These are phyloP conservation scores for Magnolia officinalis DNA, from an alignment of 164 flowering plant genomes.

Conservation along the genomic window DNA sequence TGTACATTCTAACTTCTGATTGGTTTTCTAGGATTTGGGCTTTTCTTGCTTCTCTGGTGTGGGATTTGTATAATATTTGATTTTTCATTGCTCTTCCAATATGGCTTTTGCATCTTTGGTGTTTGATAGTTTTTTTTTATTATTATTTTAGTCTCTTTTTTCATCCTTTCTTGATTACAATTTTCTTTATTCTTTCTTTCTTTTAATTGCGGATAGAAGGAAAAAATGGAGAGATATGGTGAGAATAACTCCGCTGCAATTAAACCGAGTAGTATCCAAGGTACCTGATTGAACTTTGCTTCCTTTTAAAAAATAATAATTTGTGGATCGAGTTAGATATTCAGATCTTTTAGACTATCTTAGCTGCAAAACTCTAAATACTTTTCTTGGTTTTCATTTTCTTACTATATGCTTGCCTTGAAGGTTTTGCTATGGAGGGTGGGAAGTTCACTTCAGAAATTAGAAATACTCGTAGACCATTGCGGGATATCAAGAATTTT, in stretches of 20 bases:
- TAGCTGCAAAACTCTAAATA: constrained; percentile 9
- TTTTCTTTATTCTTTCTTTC: constrained; percentile 2
- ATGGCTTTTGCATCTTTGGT: background rate
- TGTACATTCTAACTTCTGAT: background rate
- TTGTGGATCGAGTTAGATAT: background rate
- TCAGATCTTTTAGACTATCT: background rate
- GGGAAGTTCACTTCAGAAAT: constrained; percentile 31
- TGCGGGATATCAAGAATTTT: constrained; percentile 61
- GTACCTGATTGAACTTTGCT: constrained; percentile 20
- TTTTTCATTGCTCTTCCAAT: background rate
- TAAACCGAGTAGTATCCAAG: constrained; percentile 36
- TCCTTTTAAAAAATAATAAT: background rate
- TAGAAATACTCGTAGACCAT: constrained; percentile 61
- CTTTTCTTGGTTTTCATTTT: background rate
- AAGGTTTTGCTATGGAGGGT: constrained; percentile 30
- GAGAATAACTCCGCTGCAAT: constrained; percentile 58
- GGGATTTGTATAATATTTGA: background rate
- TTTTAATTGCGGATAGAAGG: constrained; percentile 19
- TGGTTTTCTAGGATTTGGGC: background rate
- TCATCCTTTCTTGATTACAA: background rate
- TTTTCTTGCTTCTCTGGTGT: background rate
- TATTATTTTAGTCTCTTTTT: background rate
- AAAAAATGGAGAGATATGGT: constrained; percentile 59
- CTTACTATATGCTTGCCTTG: constrained; percentile 3
- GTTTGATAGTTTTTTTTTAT: background rate